Conservation (phyloP, 371 early-diverging fungal species). For the Saksenaea vasiformis region DNA sequence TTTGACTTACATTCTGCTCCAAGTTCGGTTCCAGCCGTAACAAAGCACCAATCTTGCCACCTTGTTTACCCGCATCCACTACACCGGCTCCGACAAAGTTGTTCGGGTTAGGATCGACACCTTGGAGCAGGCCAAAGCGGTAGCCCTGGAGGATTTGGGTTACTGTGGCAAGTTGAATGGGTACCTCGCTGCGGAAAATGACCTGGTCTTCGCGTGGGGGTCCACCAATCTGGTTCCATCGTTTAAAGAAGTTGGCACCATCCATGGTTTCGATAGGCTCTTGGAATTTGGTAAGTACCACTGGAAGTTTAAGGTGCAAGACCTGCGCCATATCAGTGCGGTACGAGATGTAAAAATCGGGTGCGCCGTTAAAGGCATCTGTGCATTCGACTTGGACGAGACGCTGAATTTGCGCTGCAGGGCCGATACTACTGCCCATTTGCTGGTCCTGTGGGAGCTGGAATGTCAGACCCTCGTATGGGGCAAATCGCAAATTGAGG, state of each 20-base stretch:
- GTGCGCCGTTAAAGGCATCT: constrained; percentile 57
- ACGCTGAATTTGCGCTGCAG: constrained; percentile 75
- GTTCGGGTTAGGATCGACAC: constrained; percentile 86
- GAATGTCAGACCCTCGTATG: constrained; percentile 15
- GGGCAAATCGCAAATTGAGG: constrained; percentile 20
- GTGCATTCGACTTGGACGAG: constrained; percentile 74
- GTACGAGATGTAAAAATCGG: constrained; percentile 67
- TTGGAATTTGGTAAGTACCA: constrained; percentile 83
- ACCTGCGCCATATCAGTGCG: constrained; percentile 53
- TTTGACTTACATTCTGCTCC: constrained; percentile 85
- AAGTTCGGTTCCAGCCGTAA: constrained; percentile 88
- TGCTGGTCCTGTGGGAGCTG: background rate
- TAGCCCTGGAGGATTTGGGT: constrained; percentile 62
- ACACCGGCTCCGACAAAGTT: constrained; percentile 92
- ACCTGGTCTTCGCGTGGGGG: constrained; percentile 77
- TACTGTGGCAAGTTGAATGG: constrained; percentile 54
- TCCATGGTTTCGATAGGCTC: constrained; percentile 78
- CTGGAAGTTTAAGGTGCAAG: constrained; percentile 73
- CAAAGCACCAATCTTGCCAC: constrained; percentile 90
- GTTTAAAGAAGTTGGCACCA: constrained; percentile 83
- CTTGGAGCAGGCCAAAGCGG: constrained; percentile 73
- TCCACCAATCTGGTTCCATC: constrained; percentile 96
- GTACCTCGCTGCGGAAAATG: constrained; percentile 64
- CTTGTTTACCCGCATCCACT: constrained; percentile 61
- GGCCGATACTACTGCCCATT: constrained; percentile 17